phyloP scores from a whole-genome alignment of 495 filamentous ascomycete genomes.

The Trichoderma asperelloides region DNA sequence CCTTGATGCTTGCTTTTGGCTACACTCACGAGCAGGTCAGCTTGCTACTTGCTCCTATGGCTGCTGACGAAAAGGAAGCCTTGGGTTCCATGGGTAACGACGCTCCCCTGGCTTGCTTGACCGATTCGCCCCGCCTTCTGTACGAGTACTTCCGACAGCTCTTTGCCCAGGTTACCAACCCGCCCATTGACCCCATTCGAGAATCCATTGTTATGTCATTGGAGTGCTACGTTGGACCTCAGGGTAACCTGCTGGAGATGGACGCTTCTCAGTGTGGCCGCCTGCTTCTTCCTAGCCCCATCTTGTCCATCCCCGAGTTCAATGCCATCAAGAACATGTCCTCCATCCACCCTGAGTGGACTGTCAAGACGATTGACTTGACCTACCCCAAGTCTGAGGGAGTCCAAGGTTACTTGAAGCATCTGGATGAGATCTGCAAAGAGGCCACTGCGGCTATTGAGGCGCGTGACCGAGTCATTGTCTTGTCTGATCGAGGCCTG shows the following conservation, averaged over 20 bases:
- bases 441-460: slow-evolving; percentile 79
- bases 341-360: slow-evolving; percentile 70
- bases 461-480: slow-evolving; percentile 74
- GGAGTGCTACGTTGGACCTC: slow-evolving; percentile 94
- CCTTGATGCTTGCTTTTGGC: slow-evolving; percentile 77
- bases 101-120: slow-evolving; percentile 86
- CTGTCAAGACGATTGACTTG: slow-evolving; percentile 87
- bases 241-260: slow-evolving; percentile 97
- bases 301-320: slow-evolving; percentile 87
- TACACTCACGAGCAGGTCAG: slow-evolving; percentile 97
- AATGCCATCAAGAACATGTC: slow-evolving; percentile 79
- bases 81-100: slow-evolving; percentile 99
- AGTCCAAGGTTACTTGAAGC: slow-evolving; percentile 75
- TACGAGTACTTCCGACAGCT: slow-evolving; percentile 99
- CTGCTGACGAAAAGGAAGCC: slow-evolving; percentile 98
- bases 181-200: slow-evolving; percentile 95
- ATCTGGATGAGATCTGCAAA: slow-evolving; percentile 82
- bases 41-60: slow-evolving; percentile 91
- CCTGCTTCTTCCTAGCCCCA: slow-evolving; percentile 79
- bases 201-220: slow-evolving; percentile 99
- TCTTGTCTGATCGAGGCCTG: slow-evolving; percentile 86
- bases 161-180: slow-evolving; percentile 98
- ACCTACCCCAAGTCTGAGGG: slow-evolving; percentile 90
- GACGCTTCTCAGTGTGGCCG: slow-evolving; percentile 81
- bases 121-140: slow-evolving; percentile 78